These are phyloP conservation scores for Aspergillus costaricaensis DNA, from an alignment of 2,329 filamentous ascomycete species.

Conservation along the genomic window DNA sequence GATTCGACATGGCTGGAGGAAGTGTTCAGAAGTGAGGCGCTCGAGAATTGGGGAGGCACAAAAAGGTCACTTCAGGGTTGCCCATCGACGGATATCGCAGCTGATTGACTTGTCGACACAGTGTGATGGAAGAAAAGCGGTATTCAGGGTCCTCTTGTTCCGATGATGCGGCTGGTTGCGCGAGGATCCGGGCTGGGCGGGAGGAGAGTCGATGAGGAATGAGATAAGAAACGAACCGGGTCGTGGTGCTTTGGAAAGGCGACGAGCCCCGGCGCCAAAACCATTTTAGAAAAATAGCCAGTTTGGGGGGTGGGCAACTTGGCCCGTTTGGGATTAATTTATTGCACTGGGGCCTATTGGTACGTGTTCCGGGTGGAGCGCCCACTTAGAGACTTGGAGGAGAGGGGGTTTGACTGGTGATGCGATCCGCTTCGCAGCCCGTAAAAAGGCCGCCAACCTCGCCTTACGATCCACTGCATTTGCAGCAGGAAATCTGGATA, in stretches of 20 bases:
- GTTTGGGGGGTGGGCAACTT: slow-evolving; percentile 1
- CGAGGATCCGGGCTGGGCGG: background rate
- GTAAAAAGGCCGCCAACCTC: background rate
- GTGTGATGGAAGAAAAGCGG: background rate
- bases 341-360: slow-evolving; percentile 1
- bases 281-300: background rate
- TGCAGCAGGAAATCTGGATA: background rate
- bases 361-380: background rate
- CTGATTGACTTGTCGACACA: background rate
- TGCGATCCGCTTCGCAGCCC: background rate
- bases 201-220: background rate
- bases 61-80: background rate
- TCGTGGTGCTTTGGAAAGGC: background rate
- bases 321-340: slow-evolving; percentile 2
- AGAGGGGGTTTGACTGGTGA: background rate
- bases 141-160: background rate
- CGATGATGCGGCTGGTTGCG: background rate
- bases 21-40: background rate
- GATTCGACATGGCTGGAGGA: slow-evolving; percentile 1
- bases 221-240: slow-evolving; percentile 4
- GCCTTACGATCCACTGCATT: background rate
- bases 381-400: background rate
- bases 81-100: background rate
- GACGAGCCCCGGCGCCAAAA: slow-evolving; percentile 6
- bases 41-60: background rate